These are phyloP conservation scores for Hamigera avellanea DNA, from an alignment of 495 filamentous ascomycete species.

Conservation along the genomic window DNA sequence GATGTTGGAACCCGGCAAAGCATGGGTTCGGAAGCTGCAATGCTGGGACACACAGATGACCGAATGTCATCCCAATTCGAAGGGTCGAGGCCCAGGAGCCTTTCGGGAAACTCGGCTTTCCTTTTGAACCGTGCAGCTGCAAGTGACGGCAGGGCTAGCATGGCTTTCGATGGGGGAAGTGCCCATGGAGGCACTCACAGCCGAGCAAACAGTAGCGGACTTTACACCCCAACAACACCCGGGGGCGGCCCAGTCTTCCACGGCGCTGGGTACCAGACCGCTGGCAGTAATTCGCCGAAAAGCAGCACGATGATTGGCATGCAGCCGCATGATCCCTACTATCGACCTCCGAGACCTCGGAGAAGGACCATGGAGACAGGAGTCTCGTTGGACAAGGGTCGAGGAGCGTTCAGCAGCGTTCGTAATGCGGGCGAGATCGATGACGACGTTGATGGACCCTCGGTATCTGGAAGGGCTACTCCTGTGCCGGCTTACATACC, in stretches of 20 bases:
- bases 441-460: conserved; percentile 31
- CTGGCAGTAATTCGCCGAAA: conserved; percentile 23
- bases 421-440: conserved; percentile 28
- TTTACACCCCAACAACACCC: conserved; percentile 56
- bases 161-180: conserved; percentile 33
- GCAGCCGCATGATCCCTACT: conserved; percentile 58
- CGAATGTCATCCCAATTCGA: conserved; percentile 56
- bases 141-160: conserved; percentile 36
- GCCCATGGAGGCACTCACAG: conserved; percentile 35
- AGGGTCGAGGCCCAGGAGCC: conserved; percentile 59
- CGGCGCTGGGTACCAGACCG: conserved; percentile 39
- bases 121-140: conserved; percentile 47
- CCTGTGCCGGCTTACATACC: conserved; percentile 41
- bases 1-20: conserved; percentile 55
- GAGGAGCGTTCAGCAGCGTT: conserved; percentile 23
- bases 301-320: conserved; percentile 33
- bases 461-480: conserved; percentile 38
- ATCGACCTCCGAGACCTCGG: conserved; percentile 66
- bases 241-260: conserved; percentile 60
- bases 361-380: conserved; percentile 44
- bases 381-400: conserved; percentile 26
- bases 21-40: conserved; percentile 68
- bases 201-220: conserved; percentile 36
- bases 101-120: conserved; percentile 73
- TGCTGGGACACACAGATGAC: conserved; percentile 54